Evolutionary conservation across 148 eudicot genomes (phyloP).

Genomic region (Rhododendron ferrugineum): DNA sequence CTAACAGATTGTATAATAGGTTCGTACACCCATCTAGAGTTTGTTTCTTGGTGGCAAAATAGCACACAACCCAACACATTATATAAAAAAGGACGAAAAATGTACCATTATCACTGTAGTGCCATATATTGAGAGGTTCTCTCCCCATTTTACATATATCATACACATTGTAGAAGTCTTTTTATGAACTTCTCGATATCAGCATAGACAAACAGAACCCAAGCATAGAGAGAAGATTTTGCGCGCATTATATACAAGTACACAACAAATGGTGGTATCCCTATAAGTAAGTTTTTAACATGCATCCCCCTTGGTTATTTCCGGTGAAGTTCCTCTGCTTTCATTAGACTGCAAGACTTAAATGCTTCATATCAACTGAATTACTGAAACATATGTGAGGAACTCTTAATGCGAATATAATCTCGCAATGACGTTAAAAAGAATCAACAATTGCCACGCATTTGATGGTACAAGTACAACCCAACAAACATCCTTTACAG

Average conservation of each 20-base stretch:
- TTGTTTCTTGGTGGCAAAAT: background rate
- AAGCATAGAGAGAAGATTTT: background rate
- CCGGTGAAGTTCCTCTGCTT: background rate
- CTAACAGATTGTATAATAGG: background rate
- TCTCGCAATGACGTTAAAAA: background rate
- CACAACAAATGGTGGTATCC: background rate
- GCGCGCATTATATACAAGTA: background rate
- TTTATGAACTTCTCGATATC: background rate
- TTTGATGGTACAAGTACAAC: background rate
- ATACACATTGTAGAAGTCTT: background rate
- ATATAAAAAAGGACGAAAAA: background rate
- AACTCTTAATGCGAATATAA: background rate
- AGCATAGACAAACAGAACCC: background rate
- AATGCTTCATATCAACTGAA: background rate
- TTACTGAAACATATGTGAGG: background rate
- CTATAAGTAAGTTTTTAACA: background rate
- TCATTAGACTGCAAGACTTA: background rate
- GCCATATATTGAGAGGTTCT: background rate
- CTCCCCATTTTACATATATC: background rate
- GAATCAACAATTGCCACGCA: slow-evolving; percentile 1
- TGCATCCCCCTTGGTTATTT: background rate
- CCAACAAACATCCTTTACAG: background rate
- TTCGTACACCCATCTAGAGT: background rate
- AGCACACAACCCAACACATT: background rate
- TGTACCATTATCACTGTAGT: background rate